phyloP scores from a whole-genome alignment of 306 rosid genomes.

The Dicorynia guianensis region DNA sequence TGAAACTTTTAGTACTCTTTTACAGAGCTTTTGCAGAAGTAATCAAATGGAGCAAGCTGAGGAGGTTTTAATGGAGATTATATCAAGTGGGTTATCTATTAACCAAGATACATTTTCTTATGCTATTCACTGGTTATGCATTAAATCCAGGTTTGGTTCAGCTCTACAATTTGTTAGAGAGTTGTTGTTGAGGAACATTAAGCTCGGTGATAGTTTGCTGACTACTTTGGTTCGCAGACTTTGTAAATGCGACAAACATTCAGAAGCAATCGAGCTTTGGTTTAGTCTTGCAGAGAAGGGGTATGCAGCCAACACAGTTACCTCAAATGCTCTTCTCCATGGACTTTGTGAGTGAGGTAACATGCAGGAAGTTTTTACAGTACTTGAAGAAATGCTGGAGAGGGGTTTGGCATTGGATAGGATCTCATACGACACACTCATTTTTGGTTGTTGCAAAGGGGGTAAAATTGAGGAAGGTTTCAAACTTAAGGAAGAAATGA shows the following conservation, averaged over 20 bases:
- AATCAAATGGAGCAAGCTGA: slow-evolving; percentile 61
- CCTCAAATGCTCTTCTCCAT: slow-evolving; percentile 77
- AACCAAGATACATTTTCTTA: slow-evolving; percentile 58
- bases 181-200: slow-evolving; percentile 59
- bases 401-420: slow-evolving; percentile 65
- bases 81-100: slow-evolving; percentile 49
- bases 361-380: slow-evolving; percentile 53
- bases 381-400: slow-evolving; percentile 57
- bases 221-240: slow-evolving; percentile 68
- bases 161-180: slow-evolving; percentile 56
- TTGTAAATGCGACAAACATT: slow-evolving; percentile 62
- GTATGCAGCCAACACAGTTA: slow-evolving; percentile 55
- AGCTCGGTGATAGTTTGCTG: slow-evolving; percentile 63
- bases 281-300: slow-evolving; percentile 61
- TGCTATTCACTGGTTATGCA: slow-evolving; percentile 59
- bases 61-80: slow-evolving; percentile 49
- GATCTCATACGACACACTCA: slow-evolving; percentile 73
- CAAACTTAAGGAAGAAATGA: slow-evolving; percentile 68
- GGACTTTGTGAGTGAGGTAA: slow-evolving; percentile 65
- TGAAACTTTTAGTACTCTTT: slow-evolving; percentile 64
- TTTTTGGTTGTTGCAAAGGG: slow-evolving; percentile 65
- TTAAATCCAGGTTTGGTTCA: slow-evolving; percentile 51
- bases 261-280: slow-evolving; percentile 73
- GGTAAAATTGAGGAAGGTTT: slow-evolving; percentile 60
- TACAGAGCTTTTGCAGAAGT: slow-evolving; percentile 65